Conservation (phyloP, 257 asterid species). For the Penstemon davidsonii region DNA sequence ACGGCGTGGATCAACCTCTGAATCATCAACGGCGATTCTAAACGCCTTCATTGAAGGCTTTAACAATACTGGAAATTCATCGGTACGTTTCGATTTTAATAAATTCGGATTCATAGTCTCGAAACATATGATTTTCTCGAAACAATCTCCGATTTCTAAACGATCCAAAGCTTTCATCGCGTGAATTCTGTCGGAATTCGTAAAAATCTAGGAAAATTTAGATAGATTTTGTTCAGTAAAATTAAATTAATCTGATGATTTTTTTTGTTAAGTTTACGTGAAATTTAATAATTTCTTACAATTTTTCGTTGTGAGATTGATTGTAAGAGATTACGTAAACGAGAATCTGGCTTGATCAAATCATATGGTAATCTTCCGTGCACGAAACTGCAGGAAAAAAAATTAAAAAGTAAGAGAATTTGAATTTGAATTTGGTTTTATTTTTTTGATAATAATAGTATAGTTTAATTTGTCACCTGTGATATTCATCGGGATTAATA, state of each 20-base stretch:
- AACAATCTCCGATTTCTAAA: conserved; percentile 69
- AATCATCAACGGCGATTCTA: conserved; percentile 61
- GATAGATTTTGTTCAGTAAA: background rate
- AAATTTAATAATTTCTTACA: conserved; percentile 36
- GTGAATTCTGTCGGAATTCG: conserved; percentile 74
- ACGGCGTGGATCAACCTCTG: conserved; percentile 69
- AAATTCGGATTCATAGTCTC: conserved; percentile 82
- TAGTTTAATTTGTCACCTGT: conserved; percentile 45
- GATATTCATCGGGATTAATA: conserved; percentile 79
- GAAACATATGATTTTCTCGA: conserved; percentile 75
- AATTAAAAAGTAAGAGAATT: background rate
- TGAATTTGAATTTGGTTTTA: background rate
- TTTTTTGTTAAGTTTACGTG: background rate
- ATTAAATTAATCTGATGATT: too few relatives aligned
- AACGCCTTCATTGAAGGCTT: conserved; percentile 81
- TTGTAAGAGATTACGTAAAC: conserved; percentile 50
- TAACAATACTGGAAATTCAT: conserved; percentile 69
- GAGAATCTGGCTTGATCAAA: conserved; percentile 61
- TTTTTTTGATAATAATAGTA: background rate
- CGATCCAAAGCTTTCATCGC: conserved; percentile 70
- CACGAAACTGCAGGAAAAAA: conserved; percentile 48
- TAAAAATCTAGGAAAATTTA: conserved; percentile 60
- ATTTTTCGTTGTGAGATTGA: conserved; percentile 72
- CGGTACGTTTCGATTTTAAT: conserved; percentile 39
- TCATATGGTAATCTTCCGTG: conserved; percentile 92